Percentiles rank a stretch among this genome's conserved stretches.
These are phyloP conservation scores for Phaeosphaeria sp. DNA, from an alignment of 2,329 filamentous ascomycete species.

Conservation along the genomic window DNA sequence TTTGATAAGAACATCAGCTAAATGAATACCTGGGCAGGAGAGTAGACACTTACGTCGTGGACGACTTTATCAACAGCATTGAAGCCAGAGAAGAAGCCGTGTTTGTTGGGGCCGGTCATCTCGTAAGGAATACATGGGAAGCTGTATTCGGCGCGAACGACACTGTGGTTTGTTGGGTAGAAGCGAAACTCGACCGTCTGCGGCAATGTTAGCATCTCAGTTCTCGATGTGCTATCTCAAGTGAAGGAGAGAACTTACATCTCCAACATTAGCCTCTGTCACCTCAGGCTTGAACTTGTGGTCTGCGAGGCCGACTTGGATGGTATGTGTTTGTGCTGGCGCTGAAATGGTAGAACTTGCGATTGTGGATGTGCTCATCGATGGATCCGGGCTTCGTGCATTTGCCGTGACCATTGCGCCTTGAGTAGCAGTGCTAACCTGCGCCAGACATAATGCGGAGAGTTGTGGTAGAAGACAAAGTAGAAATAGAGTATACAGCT, in stretches of 20 bases:
- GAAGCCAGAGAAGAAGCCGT: slow-evolving; percentile 42
- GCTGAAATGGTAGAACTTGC: slow-evolving; percentile 20
- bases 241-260: slow-evolving; percentile 33
- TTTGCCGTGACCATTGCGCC: background rate
- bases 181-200: slow-evolving; percentile 50
- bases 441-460: slow-evolving; percentile 13
- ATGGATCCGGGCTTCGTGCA: background rate
- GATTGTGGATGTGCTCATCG: slow-evolving; percentile 7
- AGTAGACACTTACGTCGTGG: slow-evolving; percentile 19
- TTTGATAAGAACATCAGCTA: slow-evolving; percentile 7
- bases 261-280: slow-evolving; percentile 46
- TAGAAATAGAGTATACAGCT: background rate
- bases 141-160: slow-evolving; percentile 49
- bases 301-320: slow-evolving; percentile 47
- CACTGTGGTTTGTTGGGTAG: slow-evolving; percentile 51
- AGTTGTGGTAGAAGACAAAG: background rate
- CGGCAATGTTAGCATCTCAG: too few species aligned
- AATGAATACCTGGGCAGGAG: background rate
- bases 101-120: slow-evolving; percentile 32
- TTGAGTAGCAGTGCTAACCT: slow-evolving; percentile 3
- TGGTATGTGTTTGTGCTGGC: slow-evolving; percentile 34
- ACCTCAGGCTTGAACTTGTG: slow-evolving; percentile 49
- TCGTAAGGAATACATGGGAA: slow-evolving; percentile 52
- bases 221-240: too few species aligned
- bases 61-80: slow-evolving; percentile 31